Evolutionary conservation across 2,329 filamentous ascomycete species (phyloP).

Genomic region (Parafenestella ontariensis): DNA sequence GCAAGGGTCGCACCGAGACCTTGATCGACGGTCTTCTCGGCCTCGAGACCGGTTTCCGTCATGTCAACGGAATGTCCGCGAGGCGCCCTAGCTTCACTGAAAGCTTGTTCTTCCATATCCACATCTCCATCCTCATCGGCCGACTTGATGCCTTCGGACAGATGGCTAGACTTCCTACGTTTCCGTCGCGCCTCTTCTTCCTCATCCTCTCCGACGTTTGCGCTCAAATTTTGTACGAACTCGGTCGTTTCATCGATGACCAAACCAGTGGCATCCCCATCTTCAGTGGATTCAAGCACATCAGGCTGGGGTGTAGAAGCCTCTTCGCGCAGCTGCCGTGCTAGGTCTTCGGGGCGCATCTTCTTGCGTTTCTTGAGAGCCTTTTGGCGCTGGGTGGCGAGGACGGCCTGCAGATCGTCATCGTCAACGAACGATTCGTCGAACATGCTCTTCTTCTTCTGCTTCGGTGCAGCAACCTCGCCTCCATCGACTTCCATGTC

Average conservation of each 20-base stretch:
- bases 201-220: slow-evolving; percentile 34
- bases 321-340: slow-evolving; percentile 76
- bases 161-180: slow-evolving; percentile 50
- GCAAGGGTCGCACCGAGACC: slow-evolving; percentile 84
- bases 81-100: too few species aligned
- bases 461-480: slow-evolving; percentile 33
- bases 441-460: slow-evolving; percentile 70
- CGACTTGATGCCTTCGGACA: slow-evolving; percentile 32
- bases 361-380: slow-evolving; percentile 93
- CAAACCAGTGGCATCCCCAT: slow-evolving; percentile 69
- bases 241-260: slow-evolving; percentile 97
- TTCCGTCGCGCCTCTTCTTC: slow-evolving; percentile 56
- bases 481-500: slow-evolving; percentile 77
- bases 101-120: too few species aligned
- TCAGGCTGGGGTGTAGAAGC: slow-evolving; percentile 54
- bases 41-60: slow-evolving; percentile 77
- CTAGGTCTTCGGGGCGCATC: slow-evolving; percentile 84
- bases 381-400: slow-evolving; percentile 81
- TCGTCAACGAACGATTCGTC: slow-evolving; percentile 83
- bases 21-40: slow-evolving; percentile 79
- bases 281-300: slow-evolving; percentile 66
- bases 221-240: slow-evolving; percentile 85
- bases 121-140: slow-evolving; percentile 61
- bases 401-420: slow-evolving; percentile 85
- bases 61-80: slow-evolving; percentile 58